Conservation (phyloP, 2,329 filamentous ascomycete genomes). For the Fusarium torulosum region DNA sequence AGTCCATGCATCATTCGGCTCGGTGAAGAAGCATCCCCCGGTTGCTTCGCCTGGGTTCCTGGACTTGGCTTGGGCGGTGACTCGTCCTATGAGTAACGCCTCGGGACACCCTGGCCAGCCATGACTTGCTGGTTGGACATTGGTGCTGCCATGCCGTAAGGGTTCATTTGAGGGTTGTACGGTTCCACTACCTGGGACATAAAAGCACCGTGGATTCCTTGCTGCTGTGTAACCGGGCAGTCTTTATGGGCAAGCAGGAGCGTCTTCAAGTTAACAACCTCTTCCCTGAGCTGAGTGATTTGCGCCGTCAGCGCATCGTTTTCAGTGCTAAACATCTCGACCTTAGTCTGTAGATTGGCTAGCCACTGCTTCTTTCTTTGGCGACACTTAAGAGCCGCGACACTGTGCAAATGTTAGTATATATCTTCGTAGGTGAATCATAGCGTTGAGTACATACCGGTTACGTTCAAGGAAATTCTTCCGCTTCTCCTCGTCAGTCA, state of each 20-base stretch:
- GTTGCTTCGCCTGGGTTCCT: conserved; percentile 19
- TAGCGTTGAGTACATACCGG: conserved; percentile 71
- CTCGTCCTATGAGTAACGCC: conserved; percentile 67
- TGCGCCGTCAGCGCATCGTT: conserved; percentile 89
- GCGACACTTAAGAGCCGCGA: conserved; percentile 95
- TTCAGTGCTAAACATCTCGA: conserved; percentile 91
- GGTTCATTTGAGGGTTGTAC: conserved; percentile 68
- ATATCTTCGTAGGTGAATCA: not conserved
- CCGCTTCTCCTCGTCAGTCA: conserved; percentile 89
- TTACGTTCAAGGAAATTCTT: conserved; percentile 98
- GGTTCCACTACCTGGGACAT: conserved; percentile 69
- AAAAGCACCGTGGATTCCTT: conserved; percentile 70
- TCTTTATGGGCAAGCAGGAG: conserved; percentile 95
- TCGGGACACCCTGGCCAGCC: conserved; percentile 66
- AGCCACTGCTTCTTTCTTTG: conserved; percentile 99
- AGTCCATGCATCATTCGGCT: conserved; percentile 24
- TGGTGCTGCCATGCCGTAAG: conserved; percentile 68
- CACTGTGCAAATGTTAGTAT: conserved; percentile 64
- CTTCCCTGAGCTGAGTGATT: conserved; percentile 86
- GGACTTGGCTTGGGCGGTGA: conserved; percentile 14
- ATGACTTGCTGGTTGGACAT: conserved; percentile 67
- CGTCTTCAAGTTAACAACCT: conserved; percentile 95
- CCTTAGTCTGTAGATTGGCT: conserved; percentile 91
- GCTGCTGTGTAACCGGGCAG: conserved; percentile 90
- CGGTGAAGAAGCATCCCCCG: conserved; percentile 14